Percentiles rank a stretch among this genome's conserved stretches.
These are phyloP conservation scores for Pseudogymnoascus sp. DNA, from an alignment of 2,329 filamentous ascomycete genomes.

Conservation along the genomic window DNA sequence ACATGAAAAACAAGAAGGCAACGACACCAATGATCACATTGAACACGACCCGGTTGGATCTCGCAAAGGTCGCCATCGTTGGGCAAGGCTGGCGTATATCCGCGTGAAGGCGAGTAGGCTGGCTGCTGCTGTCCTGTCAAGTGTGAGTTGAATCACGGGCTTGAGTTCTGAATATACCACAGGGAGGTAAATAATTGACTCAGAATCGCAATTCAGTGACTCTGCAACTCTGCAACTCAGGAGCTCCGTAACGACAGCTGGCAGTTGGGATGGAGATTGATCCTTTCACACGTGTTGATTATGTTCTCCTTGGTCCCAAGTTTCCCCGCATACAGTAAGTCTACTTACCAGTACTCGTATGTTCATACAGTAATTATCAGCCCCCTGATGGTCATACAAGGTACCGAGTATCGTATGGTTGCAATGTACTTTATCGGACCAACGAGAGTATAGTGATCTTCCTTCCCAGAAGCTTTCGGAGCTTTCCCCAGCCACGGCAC, in stretches of 20 bases:
- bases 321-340: neutral
- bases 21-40: conserved; percentile 5
- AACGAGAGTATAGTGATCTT: neutral
- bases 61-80: neutral
- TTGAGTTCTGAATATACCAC: neutral
- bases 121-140: neutral
- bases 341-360: neutral
- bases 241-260: conserved; percentile 1
- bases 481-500: neutral
- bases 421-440: neutral
- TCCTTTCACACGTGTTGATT: neutral
- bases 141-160: neutral
- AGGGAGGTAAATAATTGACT: neutral
- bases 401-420: neutral
- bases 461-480: neutral
- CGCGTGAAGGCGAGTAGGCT: neutral
- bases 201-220: neutral
- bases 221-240: neutral
- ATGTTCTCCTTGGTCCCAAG: neutral
- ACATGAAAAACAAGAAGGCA: neutral
- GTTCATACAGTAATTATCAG: neutral
- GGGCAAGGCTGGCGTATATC: neutral
- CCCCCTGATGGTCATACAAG: conserved; percentile 1
- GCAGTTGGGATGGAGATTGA: neutral
- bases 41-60: conserved; percentile 3